phyloP scores from a whole-genome alignment of 2,329 filamentous ascomycete genomes.

The Cryoendolithus antarcticus region DNA sequence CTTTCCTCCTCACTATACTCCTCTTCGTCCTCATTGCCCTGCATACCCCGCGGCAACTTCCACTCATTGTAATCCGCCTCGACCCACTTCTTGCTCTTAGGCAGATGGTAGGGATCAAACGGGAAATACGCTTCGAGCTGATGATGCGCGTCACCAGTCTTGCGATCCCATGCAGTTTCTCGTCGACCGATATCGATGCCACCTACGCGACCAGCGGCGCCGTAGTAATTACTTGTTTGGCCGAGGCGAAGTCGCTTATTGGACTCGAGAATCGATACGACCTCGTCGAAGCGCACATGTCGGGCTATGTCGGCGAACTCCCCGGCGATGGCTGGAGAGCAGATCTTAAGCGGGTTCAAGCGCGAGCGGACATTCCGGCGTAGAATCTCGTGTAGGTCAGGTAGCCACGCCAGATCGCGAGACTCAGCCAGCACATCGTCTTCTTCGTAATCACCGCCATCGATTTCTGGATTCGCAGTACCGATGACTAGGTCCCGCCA shows the following conservation, averaged over 20 bases:
- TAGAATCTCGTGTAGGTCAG: slow-evolving; percentile 60
- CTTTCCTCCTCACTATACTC: slow-evolving; percentile 28
- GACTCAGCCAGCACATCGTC: slow-evolving; percentile 48
- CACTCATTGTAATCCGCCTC: slow-evolving; percentile 73
- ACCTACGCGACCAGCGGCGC: slow-evolving; percentile 30
- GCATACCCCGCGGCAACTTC: slow-evolving; percentile 55
- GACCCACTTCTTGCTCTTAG: slow-evolving; percentile 77
- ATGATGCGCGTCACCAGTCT: slow-evolving; percentile 63
- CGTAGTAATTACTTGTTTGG: slow-evolving; percentile 45
- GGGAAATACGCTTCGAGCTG: slow-evolving; percentile 92
- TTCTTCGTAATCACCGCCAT: slow-evolving; percentile 36
- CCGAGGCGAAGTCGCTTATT: slow-evolving; percentile 83
- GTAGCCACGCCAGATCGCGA: slow-evolving; percentile 67
- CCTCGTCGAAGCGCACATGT: slow-evolving; percentile 77
- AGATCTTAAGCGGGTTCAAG: slow-evolving; percentile 91
- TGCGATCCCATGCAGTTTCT: slow-evolving; percentile 39
- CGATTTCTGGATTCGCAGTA: slow-evolving; percentile 28
- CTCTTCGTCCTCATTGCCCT: slow-evolving; percentile 42
- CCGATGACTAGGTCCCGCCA: slow-evolving; percentile 76
- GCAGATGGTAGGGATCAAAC: slow-evolving; percentile 91
- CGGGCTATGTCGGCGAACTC: slow-evolving; percentile 84
- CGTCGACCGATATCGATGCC: slow-evolving; percentile 40
- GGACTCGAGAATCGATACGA: slow-evolving; percentile 74
- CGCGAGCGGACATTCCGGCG: slow-evolving; percentile 70
- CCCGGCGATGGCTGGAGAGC: slow-evolving; percentile 76